Conservation (phyloP, 768 basidiomycete genomes). For the Tremella mesenterica region DNA sequence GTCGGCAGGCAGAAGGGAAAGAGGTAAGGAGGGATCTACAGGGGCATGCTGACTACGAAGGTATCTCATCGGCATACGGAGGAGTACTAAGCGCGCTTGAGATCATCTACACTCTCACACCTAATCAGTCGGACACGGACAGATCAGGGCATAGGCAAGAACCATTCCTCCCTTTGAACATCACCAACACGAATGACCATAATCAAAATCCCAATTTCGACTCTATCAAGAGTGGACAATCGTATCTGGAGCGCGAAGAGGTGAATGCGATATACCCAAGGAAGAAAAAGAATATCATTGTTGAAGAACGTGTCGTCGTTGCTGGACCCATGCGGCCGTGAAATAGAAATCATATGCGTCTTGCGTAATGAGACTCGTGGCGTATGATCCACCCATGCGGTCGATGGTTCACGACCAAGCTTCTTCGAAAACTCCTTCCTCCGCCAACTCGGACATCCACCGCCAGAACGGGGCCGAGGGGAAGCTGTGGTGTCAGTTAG, state of each 20-base stretch:
- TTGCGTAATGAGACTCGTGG: not conserved
- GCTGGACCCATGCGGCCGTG: conserved; percentile 1
- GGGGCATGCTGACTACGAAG: conserved; percentile 45
- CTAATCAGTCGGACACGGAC: too few relatives aligned
- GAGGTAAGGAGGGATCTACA: too few relatives aligned
- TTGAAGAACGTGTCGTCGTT: conserved; percentile 17
- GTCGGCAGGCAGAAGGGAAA: too few relatives aligned
- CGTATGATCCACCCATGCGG: not conserved
- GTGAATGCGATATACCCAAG: conserved; percentile 26
- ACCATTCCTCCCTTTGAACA: conserved; percentile 14
- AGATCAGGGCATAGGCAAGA: conserved; percentile 22
- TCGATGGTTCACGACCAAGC: conserved; percentile 22
- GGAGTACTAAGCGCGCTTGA: conserved; percentile 81
- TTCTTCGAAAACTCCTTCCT: conserved; percentile 38
- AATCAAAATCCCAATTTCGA: not conserved
- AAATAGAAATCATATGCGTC: not conserved
- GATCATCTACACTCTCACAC: conserved; percentile 72
- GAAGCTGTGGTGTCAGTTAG: conserved; percentile 60
- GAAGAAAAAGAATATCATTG: conserved; percentile 8
- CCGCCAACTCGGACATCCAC: conserved; percentile 39
- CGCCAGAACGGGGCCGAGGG: conserved; percentile 57
- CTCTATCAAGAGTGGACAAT: conserved; percentile 6
- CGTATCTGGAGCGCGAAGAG: conserved; percentile 28
- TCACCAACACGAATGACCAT: not conserved
- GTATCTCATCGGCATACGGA: conserved; percentile 95